Evolutionary conservation across 768 basidiomycete genomes (phyloP).

Genomic region (Cystobasidium onofrii): DNA sequence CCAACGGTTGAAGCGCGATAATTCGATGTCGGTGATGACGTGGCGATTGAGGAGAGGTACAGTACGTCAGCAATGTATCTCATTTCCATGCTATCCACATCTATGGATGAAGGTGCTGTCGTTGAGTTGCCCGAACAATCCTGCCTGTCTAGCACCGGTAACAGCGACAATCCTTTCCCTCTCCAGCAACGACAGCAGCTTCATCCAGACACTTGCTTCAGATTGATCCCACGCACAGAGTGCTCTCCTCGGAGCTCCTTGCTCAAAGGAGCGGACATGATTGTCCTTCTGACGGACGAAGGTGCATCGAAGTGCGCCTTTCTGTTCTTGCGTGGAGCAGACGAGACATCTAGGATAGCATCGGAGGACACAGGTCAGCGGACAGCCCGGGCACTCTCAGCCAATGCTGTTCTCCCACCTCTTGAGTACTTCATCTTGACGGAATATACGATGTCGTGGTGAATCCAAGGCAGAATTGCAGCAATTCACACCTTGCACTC

Average conservation of each 20-base stretch:
- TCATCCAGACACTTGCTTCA: constrained; percentile 44
- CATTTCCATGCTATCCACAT: background rate
- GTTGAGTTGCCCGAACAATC: background rate
- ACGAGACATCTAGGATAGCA: constrained; percentile 61
- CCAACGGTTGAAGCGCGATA: background rate
- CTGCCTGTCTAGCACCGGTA: background rate
- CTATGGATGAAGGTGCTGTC: background rate
- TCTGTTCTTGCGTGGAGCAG: constrained; percentile 92
- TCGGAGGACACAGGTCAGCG: background rate
- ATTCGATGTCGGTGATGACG: no score
- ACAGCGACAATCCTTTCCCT: background rate
- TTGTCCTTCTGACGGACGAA: constrained; percentile 88
- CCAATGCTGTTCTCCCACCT: background rate
- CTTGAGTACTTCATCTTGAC: constrained; percentile 28
- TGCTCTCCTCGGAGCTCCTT: constrained; percentile 90
- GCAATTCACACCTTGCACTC: no score
- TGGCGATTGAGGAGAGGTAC: no score
- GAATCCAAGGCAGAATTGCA: background rate
- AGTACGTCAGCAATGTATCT: background rate
- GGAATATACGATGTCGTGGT: background rate
- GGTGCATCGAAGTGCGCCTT: constrained; percentile 96
- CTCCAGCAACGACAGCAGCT: background rate
- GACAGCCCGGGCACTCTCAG: background rate
- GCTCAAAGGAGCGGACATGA: constrained; percentile 91
- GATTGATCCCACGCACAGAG: constrained; percentile 53